These are phyloP conservation scores for Solanum arcanum DNA, from an alignment of 257 asterid species.

Conservation along the genomic window DNA sequence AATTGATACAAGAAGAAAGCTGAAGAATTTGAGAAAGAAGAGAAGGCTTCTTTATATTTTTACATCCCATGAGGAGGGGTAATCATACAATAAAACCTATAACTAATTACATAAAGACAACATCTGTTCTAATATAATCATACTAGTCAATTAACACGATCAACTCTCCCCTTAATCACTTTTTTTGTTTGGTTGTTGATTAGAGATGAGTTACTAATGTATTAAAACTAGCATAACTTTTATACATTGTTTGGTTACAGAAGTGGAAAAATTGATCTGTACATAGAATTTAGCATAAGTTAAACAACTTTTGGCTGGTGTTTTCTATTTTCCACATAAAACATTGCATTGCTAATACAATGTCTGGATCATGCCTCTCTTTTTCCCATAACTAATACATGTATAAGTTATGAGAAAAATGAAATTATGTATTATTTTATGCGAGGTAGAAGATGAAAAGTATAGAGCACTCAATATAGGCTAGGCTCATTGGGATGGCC, in stretches of 20 bases:
- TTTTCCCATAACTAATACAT: background rate
- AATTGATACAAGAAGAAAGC: background rate
- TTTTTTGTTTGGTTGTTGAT: background rate
- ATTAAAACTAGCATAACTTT: background rate
- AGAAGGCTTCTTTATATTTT: background rate
- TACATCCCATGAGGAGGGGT: background rate
- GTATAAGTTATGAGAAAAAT: background rate
- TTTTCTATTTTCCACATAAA: background rate
- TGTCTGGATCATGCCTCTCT: background rate
- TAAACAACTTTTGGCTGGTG: background rate
- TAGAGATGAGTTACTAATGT: background rate
- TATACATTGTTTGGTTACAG: background rate
- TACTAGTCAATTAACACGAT: background rate
- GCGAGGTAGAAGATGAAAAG: background rate
- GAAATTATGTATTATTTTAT: background rate
- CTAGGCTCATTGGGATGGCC: background rate
- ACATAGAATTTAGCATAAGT: background rate
- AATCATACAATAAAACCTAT: background rate
- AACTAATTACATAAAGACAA: background rate
- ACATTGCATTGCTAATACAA: background rate
- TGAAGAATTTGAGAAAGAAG: background rate
- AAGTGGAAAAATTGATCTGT: background rate
- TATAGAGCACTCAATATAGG: background rate
- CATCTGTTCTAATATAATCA: background rate
- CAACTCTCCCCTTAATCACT: background rate